Base-by-base conservation (phyloP, 208 protist genomes). In the Acanthamoeba healyi region DNA sequence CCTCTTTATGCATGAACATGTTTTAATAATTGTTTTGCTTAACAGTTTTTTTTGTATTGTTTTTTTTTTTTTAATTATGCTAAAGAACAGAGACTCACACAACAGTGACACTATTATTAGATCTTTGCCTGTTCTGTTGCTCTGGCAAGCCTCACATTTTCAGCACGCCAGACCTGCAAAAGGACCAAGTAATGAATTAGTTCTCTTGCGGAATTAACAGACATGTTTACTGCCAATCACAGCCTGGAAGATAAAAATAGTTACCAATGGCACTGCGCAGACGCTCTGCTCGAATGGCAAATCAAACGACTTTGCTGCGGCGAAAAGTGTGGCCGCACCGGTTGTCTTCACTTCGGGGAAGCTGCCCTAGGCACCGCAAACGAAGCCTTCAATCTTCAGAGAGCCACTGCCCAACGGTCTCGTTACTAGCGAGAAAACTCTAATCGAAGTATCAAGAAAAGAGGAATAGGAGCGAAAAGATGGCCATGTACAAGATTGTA, bases 401-500 rank as follows among this genome's bases (percentile, higher is more conserved):
- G 4, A 17, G 4, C 10, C 56, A 4, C n/a, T 22, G 56, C 3
- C 15, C n/a, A 36, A 70, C 61, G 61, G 61, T 70, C 36, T 65
- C 56, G 61, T 70, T 70, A 70, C 61, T 70, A 14, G 56, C 24
- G n/a, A n/a, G n/a, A n/a, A n/a, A n/a, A n/a, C n/a, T n/a, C n/a
- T n/a, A n/a, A n/a, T n/a, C n/a, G 61, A 54, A 54, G 49, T 6
- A 15, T 54, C 10, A 54, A 54, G 49, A 67, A 67, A 22, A 32
- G 15, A 67, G n/a, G n/a, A 65, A 5, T 65, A n/a, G 58, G 67
- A 44, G 4, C 7, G 17, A 49, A 12, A 4, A 74, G 67, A 84
- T 84, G 74, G 36, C 74, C 15, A 84, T 84, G 74, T 84, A 56
- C 22, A 84, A 84, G 74, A 84, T 84, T 36, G 74, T 84, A 24